phyloP scores from a whole-genome alignment of 2,329 filamentous ascomycete genomes.

The Lasiodiplodia gonubiensis region DNA sequence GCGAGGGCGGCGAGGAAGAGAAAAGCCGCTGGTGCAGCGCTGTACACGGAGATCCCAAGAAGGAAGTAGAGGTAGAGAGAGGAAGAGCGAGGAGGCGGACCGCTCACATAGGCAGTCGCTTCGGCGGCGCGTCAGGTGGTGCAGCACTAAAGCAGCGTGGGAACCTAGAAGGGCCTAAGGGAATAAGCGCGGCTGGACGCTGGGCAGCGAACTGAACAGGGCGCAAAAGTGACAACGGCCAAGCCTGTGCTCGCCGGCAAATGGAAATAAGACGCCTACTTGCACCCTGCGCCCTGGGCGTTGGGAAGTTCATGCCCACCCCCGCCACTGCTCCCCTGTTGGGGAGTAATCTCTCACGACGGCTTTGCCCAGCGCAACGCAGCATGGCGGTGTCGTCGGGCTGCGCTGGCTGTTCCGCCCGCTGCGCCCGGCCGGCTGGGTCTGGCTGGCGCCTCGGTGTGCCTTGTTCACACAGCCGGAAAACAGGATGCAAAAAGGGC shows the following conservation, averaged over 20 bases:
- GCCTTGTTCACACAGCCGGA: constrained; percentile 13
- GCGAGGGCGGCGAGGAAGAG: neutral
- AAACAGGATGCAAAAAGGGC: constrained; percentile 17
- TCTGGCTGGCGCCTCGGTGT: constrained; percentile 6
- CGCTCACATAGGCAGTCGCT: constrained; percentile 20
- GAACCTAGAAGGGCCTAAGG: constrained; percentile 17
- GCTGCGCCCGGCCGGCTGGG: constrained; percentile 13
- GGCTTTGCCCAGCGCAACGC: neutral
- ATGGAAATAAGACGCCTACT: constrained; percentile 5
- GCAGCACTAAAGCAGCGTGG: constrained; percentile 20
- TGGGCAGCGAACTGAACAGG: constrained; percentile 16
- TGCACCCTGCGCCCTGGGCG: constrained; percentile 13
- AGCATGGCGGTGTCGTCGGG: constrained; percentile 23
- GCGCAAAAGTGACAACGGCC: constrained; percentile 20
- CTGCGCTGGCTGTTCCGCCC: constrained; percentile 16
- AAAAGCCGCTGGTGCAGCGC: constrained; percentile 4
- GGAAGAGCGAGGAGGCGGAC: constrained; percentile 25
- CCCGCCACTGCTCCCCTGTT: constrained; percentile 13
- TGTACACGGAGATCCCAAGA: neutral
- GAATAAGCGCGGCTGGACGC: constrained; percentile 22
- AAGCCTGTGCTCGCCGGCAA: constrained; percentile 20
- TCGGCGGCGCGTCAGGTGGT: constrained; percentile 20
- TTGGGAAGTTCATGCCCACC: constrained; percentile 19
- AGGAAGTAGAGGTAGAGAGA: constrained; percentile 15
- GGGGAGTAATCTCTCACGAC: constrained; percentile 19